A percentile compares a stretch with the other conserved stretches of the same genome.
Evolutionary conservation across 1,284 basidiomycete species (phyloP).

Genomic region (Microbotryum scabiosae): DNA sequence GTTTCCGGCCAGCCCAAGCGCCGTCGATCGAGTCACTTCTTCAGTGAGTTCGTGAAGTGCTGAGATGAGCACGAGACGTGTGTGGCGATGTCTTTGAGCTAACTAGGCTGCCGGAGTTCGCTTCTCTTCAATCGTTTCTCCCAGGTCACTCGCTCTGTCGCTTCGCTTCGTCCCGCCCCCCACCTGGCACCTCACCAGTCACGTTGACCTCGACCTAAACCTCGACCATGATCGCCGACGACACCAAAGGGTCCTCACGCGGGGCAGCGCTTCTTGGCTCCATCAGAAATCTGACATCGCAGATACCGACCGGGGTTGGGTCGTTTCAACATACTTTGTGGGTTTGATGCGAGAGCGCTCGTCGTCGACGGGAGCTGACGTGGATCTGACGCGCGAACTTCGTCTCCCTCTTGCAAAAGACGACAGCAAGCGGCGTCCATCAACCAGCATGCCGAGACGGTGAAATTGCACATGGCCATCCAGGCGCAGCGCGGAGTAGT

Average conservation of each 20-base stretch:
- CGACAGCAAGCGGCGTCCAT: conserved; percentile 16
- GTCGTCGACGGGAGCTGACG: background rate
- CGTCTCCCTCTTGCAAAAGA: background rate
- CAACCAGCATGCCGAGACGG: conserved; percentile 17
- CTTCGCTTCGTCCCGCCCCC: background rate
- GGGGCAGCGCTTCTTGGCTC: background rate
- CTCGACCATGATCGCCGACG: background rate
- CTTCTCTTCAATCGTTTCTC: background rate
- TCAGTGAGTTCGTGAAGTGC: too few relatives aligned
- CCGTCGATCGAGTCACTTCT: too few relatives aligned
- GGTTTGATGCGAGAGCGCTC: background rate
- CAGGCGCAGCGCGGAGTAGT: conserved; percentile 27
- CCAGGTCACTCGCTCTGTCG: background rate
- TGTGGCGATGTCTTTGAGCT: too few relatives aligned
- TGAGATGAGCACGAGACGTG: too few relatives aligned
- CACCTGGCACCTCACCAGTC: background rate
- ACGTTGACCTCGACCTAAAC: background rate
- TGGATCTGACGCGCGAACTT: background rate
- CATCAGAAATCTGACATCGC: conserved; percentile 4
- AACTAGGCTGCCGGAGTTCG: too few relatives aligned
- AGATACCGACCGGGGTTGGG: conserved; percentile 5
- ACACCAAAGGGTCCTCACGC: background rate
- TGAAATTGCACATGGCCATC: conserved; percentile 32
- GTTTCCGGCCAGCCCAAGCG: too few relatives aligned
- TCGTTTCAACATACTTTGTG: conserved; percentile 4